phyloP scores from a whole-genome alignment of 2,329 filamentous ascomycete genomes.

The Beauveria pseudobassiana region DNA sequence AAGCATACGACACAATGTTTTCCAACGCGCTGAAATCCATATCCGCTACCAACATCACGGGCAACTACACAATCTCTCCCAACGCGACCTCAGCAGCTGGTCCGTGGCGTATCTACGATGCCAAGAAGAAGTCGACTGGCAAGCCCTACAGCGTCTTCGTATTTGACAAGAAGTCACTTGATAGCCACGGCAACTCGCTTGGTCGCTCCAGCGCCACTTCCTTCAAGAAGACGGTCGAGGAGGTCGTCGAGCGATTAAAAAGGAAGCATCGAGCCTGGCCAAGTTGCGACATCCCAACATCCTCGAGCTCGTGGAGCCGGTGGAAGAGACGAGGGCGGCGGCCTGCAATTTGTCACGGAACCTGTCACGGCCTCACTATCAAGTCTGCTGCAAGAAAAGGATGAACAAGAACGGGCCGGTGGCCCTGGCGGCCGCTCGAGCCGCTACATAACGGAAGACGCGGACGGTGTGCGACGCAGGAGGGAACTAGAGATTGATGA shows the following conservation, averaged over 20 bases:
- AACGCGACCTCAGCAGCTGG: conserved; percentile 73
- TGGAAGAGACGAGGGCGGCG: conserved; percentile 91
- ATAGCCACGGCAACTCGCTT: conserved; percentile 41
- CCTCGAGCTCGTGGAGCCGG: conserved; percentile 85
- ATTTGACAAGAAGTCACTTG: conserved; percentile 83
- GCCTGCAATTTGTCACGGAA: conserved; percentile 93
- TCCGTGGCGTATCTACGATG: conserved; percentile 96
- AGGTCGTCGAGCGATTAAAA: conserved; percentile 87
- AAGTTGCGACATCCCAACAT: conserved; percentile 86
- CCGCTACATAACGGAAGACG: conserved; percentile 73
- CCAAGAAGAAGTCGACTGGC: conserved; percentile 90
- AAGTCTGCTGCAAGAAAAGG: conserved; percentile 76
- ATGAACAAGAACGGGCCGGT: conserved; percentile 68
- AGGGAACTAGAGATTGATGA: conserved; percentile 92
- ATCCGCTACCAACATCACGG: conserved; percentile 78
- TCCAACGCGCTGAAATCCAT: conserved; percentile 91
- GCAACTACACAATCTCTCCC: conserved; percentile 79
- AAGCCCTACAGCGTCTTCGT: conserved; percentile 88
- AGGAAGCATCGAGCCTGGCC: conserved; percentile 83
- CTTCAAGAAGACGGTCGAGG: conserved; percentile 75
- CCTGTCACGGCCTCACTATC: conserved; percentile 83
- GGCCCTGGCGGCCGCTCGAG: conserved; percentile 64
- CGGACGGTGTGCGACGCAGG: conserved; percentile 63
- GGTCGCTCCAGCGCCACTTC: conserved; percentile 46
- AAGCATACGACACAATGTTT: conserved; percentile 61